Evolutionary conservation across 2,329 filamentous ascomycete genomes (phyloP).

Genomic region (Exserohilum turcica): DNA sequence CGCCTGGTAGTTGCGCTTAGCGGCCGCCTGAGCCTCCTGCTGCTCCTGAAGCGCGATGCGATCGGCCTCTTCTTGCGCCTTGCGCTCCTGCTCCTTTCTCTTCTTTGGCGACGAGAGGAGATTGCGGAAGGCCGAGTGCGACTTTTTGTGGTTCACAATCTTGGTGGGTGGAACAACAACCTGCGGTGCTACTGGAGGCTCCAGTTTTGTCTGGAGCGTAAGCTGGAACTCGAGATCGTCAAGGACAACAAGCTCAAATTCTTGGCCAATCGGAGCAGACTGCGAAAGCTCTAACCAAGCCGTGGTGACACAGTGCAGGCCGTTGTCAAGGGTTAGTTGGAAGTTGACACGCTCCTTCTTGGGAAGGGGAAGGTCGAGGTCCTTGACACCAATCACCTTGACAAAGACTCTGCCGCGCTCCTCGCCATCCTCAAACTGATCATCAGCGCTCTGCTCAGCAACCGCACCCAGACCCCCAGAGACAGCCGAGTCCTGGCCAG

Average conservation of each 20-base stretch:
- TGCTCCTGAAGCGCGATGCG: conserved; percentile 60
- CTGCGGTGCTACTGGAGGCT: conserved; percentile 66
- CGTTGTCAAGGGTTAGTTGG: conserved; percentile 96
- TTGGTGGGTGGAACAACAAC: conserved; percentile 63
- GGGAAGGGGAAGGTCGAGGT: conserved; percentile 87
- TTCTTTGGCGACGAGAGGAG: conserved; percentile 90
- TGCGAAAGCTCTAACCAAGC: conserved; percentile 91
- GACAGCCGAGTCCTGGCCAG: conserved; percentile 84
- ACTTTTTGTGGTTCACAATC: conserved; percentile 73
- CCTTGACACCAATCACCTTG: conserved; percentile 98
- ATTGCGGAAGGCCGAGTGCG: conserved; percentile 75
- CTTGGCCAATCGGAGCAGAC: conserved; percentile 92
- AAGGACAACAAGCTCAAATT: conserved; percentile 95
- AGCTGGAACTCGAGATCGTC: conserved; percentile 99
- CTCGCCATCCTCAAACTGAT: conserved; percentile 73
- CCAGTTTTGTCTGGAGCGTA: conserved; percentile 92
- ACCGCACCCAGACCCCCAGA: conserved; percentile 66
- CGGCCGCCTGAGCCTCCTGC: conserved; percentile 46
- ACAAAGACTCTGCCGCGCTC: conserved; percentile 93
- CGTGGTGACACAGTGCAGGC: conserved; percentile 95
- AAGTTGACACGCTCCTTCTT: conserved; percentile 91
- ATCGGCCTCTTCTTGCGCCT: conserved; percentile 81
- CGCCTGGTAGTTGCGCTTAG: conserved; percentile 65
- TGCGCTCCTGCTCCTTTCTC: conserved; percentile 89
- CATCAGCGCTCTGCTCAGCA: conserved; percentile 69